Base-by-base conservation (phyloP, 495 filamentous ascomycete species). In the Neurospora sp. region DNA sequence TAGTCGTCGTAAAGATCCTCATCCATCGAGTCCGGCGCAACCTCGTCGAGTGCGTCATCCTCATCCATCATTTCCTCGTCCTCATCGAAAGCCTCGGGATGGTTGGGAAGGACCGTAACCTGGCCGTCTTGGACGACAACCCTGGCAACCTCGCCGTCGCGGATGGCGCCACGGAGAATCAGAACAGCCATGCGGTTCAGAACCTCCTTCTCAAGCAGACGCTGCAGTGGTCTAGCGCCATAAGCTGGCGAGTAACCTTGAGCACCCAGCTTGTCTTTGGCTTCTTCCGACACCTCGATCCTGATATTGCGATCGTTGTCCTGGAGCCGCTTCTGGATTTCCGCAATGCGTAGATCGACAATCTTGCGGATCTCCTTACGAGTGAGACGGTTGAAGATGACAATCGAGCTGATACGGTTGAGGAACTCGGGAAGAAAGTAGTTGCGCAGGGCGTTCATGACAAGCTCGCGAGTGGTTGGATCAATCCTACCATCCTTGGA, bases 401-500 rank as follows among this genome's bases (percentile, higher is more conserved):
- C 94, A 72, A 89, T 92, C 76, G 90, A 94, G 81, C 88, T 92
- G 87, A 99, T 97, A 79, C 96, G 93, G 85, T 99, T 99, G 41
- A 99, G 87, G 87, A 99, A 99, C 76, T 99, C 96, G 40, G 96
- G 96, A 1, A 99, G 87, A 89, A 99, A 98, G 85, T 97, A 97
- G 84, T 92, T 90, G 77, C 94, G 91, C 48, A 99, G 87, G 5
- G 94, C 88, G 68, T 87, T 89, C 91, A 94, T 93, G 74, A 99
- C 95, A 75, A 97, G 84, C 75, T 97, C 93, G 46, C 87, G 88
- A 3, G 94, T 97, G 14, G 93, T 92, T 3, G 91, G 88, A 71
- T 98, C 96, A 75, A 99, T 97, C 78, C 83, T 89, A 72, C 96
- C 96, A 77, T 97, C 93, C 53, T 88, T 87, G 70, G 87, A 87